Evolutionary conservation across 2,329 filamentous ascomycete genomes (phyloP), one percentile per base, ranked within the genome.

Genomic region (Teratosphaeria viscida): DNA sequence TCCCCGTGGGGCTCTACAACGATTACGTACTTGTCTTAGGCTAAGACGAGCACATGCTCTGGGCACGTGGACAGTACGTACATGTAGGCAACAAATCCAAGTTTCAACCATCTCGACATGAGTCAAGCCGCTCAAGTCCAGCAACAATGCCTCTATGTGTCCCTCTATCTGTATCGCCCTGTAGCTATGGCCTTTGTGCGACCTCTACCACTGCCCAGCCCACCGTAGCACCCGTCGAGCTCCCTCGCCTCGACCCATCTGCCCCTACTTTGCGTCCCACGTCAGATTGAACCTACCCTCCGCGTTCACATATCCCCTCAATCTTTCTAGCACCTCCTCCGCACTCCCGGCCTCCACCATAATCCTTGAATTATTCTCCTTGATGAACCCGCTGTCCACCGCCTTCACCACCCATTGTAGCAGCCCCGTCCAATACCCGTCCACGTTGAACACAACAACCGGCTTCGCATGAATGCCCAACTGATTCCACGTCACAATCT

Each of bases 401-500:
- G 88, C 86, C 64, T 84, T 88, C 70, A 82, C 79, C 61, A 96
- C 84, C 92, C 92, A 96, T 56, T 82, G 75, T 60, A 96, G 74
- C 63, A 99, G 77, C 0, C 91, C 91, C 73, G 95, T 88, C 83
- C 92, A 99, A 75, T 95, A 97, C 0, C 91, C 90, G 58, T 92
- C 85, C 29, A 96, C 81, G 73, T 97, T 97, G 66, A 89, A 84
- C 55, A 96, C 78, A 58, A 92, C 85, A 54, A 97, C 85, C 3
- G 88, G 89, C 56, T 82, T 80, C 67, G 81, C 81, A 75, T 97
- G 94, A 65, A 99, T 97, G 0, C 94, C 92, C 56, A 99, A 77
- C 77, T 97, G 94, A 74, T 96, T 97, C 72, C 94, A 99, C 11
- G 90, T 95, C 29, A 85, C 86, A 2, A 90, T 85, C 77, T 95